Base-by-base conservation (phyloP, 2,329 filamentous ascomycete genomes). In the Apiospora rasikravindrae region DNA sequence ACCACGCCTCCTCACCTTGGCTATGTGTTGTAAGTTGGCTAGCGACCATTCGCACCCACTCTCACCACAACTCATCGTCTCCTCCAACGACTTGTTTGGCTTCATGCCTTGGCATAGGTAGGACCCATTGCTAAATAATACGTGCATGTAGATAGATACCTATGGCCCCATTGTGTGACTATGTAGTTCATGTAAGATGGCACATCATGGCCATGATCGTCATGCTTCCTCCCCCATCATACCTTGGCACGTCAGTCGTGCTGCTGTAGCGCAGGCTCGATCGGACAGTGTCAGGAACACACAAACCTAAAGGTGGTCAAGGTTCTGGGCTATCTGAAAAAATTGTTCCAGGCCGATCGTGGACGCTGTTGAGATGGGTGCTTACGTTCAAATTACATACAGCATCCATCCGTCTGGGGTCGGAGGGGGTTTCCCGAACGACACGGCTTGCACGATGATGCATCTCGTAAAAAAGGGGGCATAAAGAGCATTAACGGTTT, bases 271-370 rank as follows among this genome's bases (percentile, higher is more conserved):
- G n/a, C 22, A 40, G 16, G 26, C 4, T 57, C 33, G 7, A 40
- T 64, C 33, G 33, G 57, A 64, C 57, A 64, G 33, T 22, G 33
- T 64, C 57, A 64, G 57, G 57, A 64, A 64, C 57, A 61, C 16
- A 37, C 53, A 64, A 64, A 64, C 57, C 57, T 40, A n/a, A 64
- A 64, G 22, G 10, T 7, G 8, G 33, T 14, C 33, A 64, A 64
- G 57, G 57, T 64, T 64, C 57, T n/a, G 33, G 33, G 13, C 57
- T 64, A 64, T n/a, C 19, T 40, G 33, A 22, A 14, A 40, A n/a
- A n/a, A 13, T n/a, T 40, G 57, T 40, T 64, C 57, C 57, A 64
- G 57, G n/a, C 57, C 57, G 19, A 64, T 64, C 29, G 16, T 16
- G 53, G 29, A 22, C 4, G 16, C 11, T 6, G 4, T 22, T 24